Conservation (phyloP, 495 filamentous ascomycete species). For the Trichoderma reesei region DNA sequence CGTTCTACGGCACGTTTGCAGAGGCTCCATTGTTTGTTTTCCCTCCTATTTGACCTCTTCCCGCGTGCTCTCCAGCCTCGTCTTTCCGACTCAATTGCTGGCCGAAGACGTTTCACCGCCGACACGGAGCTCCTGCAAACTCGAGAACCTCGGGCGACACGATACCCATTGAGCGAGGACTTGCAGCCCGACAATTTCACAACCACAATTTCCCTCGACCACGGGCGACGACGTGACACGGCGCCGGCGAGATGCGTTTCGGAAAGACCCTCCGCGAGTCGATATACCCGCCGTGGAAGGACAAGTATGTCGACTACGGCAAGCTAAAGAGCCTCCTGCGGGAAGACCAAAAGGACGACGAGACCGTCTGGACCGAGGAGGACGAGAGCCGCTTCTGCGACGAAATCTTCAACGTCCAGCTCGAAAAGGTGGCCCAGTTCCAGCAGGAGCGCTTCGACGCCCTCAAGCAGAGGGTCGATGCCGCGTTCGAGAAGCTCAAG, state of each 20-base stretch:
- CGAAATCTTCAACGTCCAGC: constrained; percentile 83
- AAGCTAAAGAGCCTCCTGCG: constrained; percentile 84
- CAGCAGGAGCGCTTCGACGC: constrained; percentile 64
- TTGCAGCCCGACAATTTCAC: no score
- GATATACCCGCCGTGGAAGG: constrained; percentile 81
- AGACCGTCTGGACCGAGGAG: constrained; percentile 77
- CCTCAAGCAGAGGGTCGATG: constrained; percentile 57
- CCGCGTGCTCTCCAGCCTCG: no score
- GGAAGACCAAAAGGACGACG: constrained; percentile 55
- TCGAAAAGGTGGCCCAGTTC: constrained; percentile 91
- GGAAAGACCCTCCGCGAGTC: constrained; percentile 73
- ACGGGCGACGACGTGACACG: neutral
- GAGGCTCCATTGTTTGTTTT: neutral
- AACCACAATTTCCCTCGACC: neutral
- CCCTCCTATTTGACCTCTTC: neutral
- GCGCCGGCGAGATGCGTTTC: constrained; percentile 65
- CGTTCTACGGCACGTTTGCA: neutral
- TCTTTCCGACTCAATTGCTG: no score
- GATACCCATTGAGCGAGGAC: no score
- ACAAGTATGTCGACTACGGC: constrained; percentile 87
- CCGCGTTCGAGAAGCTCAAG: constrained; percentile 51
- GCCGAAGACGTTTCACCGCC: no score
- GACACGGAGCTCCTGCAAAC: no score
- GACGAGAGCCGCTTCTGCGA: constrained; percentile 92
- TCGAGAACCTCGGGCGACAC: no score